Evolutionary conservation across 257 asterid genomes (phyloP), one percentile per base, ranked within the genome.

Genomic region (Gentiana dahurica): DNA sequence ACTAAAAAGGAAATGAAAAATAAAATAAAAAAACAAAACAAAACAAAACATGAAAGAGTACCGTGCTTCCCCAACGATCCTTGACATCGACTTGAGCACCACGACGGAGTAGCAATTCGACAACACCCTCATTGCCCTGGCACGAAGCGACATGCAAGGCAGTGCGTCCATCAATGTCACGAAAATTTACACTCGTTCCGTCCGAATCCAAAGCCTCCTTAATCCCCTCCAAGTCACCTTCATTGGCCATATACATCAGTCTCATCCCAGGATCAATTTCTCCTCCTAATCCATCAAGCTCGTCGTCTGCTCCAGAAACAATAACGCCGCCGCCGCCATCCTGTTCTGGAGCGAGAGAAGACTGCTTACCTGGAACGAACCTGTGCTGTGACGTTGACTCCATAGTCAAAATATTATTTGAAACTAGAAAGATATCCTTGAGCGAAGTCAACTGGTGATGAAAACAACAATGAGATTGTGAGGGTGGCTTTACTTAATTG

Each of bases 31-130:
- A 24, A 24, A 24, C 24, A n/a, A n/a, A n/a, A n/a, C n/a, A n/a
- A n/a, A n/a, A n/a, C n/a, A n/a, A n/a, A n/a, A n/a, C n/a, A n/a
- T n/a, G 8, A 36, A 9, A 3, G 6, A 74, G 65, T 78, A 87
- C 96, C 94, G 96, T 80, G 66, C 96, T 87, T n/a, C 94, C 96
- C 94, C 94, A 87, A 5, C 86, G 81, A 69, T 87, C 96, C 70
- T 68, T 61, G 34, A 66, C 76, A 66, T 82, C 82, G 53, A 87
- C 80, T 35, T 61, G 69, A 4, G 93, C 87, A 36, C 84, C 92
- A 55, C 71, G 69, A 12, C 65, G 67, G 33, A 87, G 87, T 50
- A 84, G 72, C 64, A 80, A 63, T 58, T 77, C 75, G 52, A 82
- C 83, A 34, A 80, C 92, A 54, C 77, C 85, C 13, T 60, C 49